Conservation (phyloP, 306 rosid genomes). For the Vigna mungo region DNA sequence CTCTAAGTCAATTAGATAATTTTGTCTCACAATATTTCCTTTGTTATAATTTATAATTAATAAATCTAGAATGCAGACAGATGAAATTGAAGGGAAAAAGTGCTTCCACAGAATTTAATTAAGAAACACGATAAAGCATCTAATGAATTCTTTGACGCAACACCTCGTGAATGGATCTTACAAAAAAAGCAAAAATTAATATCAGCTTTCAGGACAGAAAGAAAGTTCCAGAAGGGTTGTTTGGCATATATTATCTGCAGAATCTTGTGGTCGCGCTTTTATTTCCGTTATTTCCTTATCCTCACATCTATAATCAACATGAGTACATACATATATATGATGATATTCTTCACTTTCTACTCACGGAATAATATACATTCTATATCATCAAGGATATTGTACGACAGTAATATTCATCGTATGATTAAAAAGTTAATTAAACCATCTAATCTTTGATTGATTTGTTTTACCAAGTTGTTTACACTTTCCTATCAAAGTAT, state of each 20-base stretch:
- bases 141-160: constrained; percentile 20
- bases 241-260: constrained; percentile 42
- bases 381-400: not conserved
- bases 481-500: not conserved
- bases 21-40: not conserved
- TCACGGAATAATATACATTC: constrained; percentile 43
- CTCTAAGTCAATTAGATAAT: not conserved
- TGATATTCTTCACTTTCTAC: constrained; percentile 40
- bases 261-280: constrained; percentile 55
- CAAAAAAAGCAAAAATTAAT: not conserved
- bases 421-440: not conserved
- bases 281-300: constrained; percentile 54
- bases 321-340: no score
- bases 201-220: constrained; percentile 21
- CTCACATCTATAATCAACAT: constrained; percentile 7
- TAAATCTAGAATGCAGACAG: not conserved
- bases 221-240: constrained; percentile 1
- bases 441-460: not conserved
- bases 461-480: not conserved
- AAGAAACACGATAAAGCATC: not conserved
- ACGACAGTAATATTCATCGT: not conserved
- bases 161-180: not conserved
- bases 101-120: not conserved
- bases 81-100: constrained; percentile 25
- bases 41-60: not conserved